Percentiles rank a stretch among this genome's conserved stretches.
phyloP scores from a whole-genome alignment of 2,329 filamentous ascomycete genomes.

The Penicillium sp. region DNA sequence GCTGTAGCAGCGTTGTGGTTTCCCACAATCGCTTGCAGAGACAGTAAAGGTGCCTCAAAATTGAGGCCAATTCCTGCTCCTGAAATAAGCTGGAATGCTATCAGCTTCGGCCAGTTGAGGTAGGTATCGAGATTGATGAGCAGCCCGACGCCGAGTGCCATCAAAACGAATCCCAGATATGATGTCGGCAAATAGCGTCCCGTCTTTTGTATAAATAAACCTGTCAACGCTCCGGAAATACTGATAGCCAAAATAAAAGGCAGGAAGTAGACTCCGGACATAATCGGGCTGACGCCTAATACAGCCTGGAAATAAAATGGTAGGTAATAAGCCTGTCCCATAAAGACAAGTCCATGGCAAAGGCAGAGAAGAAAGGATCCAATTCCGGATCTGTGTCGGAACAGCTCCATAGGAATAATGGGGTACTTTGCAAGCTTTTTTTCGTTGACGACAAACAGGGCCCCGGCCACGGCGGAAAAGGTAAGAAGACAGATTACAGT shows the following conservation, averaged over 20 bases:
- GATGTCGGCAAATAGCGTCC: constrained; percentile 57
- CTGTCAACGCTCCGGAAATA: constrained; percentile 52
- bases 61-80: constrained; percentile 52
- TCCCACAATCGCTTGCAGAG: constrained; percentile 52
- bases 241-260: constrained; percentile 62
- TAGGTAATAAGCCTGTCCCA: constrained; percentile 67
- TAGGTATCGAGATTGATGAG: constrained; percentile 48
- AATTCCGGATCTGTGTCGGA: constrained; percentile 57
- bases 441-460: constrained; percentile 66
- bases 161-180: constrained; percentile 50
- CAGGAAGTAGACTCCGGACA: constrained; percentile 64
- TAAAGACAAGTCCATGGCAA: constrained; percentile 66
- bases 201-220: constrained; percentile 64
- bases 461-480: constrained; percentile 59
- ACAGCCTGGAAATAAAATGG: constrained; percentile 73
- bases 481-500: constrained; percentile 69
- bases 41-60: constrained; percentile 52
- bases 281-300: constrained; percentile 57
- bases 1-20: constrained; percentile 56
- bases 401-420: constrained; percentile 65
- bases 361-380: constrained; percentile 61
- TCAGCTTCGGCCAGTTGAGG: constrained; percentile 36
- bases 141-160: constrained; percentile 58
- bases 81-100: constrained; percentile 46
- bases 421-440: constrained; percentile 65